Percentiles rank a stretch among this genome's conserved stretches.
Evolutionary conservation across 495 filamentous ascomycete genomes (phyloP).

Genomic region (Viridothelium virens): DNA sequence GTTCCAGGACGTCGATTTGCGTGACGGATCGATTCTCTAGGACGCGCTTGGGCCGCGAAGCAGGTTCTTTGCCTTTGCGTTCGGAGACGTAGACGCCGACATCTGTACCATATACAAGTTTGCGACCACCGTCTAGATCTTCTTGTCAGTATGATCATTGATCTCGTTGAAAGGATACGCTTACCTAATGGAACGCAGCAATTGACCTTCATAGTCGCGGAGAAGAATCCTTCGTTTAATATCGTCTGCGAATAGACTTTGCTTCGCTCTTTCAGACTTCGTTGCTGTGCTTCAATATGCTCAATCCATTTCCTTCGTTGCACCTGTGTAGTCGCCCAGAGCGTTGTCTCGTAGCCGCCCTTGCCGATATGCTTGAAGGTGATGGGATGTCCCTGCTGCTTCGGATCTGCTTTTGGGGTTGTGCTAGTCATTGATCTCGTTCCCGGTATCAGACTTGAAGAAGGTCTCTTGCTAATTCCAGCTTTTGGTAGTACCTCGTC

Average conservation of each 20-base stretch:
- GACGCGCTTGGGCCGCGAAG: slow-evolving; percentile 66
- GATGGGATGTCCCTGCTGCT: slow-evolving; percentile 81
- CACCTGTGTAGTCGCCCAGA: slow-evolving; percentile 74
- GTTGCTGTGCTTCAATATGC: slow-evolving; percentile 83
- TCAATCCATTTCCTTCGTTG: slow-evolving; percentile 92
- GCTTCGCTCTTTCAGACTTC: slow-evolving; percentile 71
- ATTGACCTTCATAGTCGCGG: slow-evolving; percentile 72
- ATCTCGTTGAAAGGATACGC: slow-evolving; percentile 20
- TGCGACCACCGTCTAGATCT: slow-evolving; percentile 75
- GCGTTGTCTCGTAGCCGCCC: slow-evolving; percentile 85
- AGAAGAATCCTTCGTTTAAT: slow-evolving; percentile 80
- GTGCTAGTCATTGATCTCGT: slow-evolving; percentile 30
- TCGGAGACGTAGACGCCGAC: slow-evolving; percentile 87
- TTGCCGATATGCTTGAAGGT: slow-evolving; percentile 98
- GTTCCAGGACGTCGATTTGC: slow-evolving; percentile 91
- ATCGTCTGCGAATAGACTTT: slow-evolving; percentile 90
- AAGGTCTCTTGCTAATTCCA: slow-evolving; percentile 77
- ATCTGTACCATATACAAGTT: slow-evolving; percentile 89
- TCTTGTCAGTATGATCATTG: slow-evolving; percentile 33
- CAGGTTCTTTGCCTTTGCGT: slow-evolving; percentile 75
- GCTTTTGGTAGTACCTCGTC: slow-evolving; percentile 79
- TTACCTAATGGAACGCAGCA: slow-evolving; percentile 83
- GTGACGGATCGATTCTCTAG: slow-evolving; percentile 83
- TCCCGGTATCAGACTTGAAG: slow-evolving; percentile 76
- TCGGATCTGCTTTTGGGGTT: slow-evolving; percentile 32